phyloP scores from a whole-genome alignment of 176 grass and related monocot genomes.

The Tillandsia fasciculata region DNA sequence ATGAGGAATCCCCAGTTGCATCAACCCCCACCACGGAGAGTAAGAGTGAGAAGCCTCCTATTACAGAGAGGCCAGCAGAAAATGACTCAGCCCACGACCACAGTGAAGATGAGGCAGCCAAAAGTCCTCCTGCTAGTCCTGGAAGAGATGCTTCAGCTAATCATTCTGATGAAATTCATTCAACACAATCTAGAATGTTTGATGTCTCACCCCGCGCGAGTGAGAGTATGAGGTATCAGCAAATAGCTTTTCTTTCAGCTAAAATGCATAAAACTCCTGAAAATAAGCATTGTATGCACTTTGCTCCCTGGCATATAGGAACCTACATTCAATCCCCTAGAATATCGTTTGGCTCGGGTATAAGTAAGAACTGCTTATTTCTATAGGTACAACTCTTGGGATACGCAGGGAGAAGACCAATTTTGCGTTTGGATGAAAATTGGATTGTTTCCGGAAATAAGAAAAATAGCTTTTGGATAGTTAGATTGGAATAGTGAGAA shows the following conservation, averaged over 20 bases:
- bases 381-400: too few species aligned
- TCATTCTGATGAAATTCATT: constrained; percentile 39
- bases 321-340: too few species aligned
- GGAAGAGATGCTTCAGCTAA: constrained; percentile 42
- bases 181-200: constrained; percentile 34
- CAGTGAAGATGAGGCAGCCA: constrained; percentile 32
- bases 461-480: too few species aligned
- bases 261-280: background rate
- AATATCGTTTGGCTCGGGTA: too few species aligned
- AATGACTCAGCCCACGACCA: constrained; percentile 31
- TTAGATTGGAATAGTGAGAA: too few species aligned
- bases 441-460: too few species aligned
- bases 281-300: background rate
- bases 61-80: constrained; percentile 33
- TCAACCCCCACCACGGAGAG: constrained; percentile 36
- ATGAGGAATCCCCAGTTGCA: constrained; percentile 21
- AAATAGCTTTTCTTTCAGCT: background rate
- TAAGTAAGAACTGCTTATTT: too few species aligned
- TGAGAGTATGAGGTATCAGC: constrained; percentile 61
- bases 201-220: constrained; percentile 48
- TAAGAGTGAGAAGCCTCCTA: constrained; percentile 47
- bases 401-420: too few species aligned
- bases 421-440: too few species aligned
- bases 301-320: background rate
- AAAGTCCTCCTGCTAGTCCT: constrained; percentile 59